Evolutionary conservation across 164 flowering plant genomes (phyloP).

Genomic region (Vitis labrusca): DNA sequence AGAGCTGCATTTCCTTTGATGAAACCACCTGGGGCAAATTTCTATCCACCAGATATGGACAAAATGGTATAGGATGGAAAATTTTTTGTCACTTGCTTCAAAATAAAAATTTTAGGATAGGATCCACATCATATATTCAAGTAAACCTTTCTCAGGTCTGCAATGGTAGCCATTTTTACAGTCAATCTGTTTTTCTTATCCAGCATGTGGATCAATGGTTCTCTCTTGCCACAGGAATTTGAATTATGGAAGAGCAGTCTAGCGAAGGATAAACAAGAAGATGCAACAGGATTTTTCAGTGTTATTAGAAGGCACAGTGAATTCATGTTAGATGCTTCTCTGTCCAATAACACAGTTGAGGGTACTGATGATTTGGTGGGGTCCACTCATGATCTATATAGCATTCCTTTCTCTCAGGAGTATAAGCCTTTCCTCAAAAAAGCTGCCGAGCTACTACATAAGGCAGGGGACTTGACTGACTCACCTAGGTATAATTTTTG

Average conservation of each 20-base stretch:
- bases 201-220: background rate
- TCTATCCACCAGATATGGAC: conserved; percentile 95
- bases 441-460: conserved; percentile 77
- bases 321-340: conserved; percentile 33
- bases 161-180: background rate
- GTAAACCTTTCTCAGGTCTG: background rate
- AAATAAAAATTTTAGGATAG: background rate
- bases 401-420: conserved; percentile 68
- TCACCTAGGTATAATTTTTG: conserved; percentile 59
- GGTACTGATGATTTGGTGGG: conserved; percentile 13
- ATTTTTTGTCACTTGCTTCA: conserved; percentile 1
- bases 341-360: conserved; percentile 8
- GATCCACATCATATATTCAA: background rate
- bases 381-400: conserved; percentile 47
- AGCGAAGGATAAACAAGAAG: conserved; percentile 48
- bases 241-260: conserved; percentile 71
- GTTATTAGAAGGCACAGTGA: conserved; percentile 76
- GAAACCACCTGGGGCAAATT: conserved; percentile 91
- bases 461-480: conserved; percentile 75
- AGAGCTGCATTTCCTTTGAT: conserved; percentile 75
- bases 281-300: conserved; percentile 71
- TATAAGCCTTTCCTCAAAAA: conserved; percentile 51
- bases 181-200: background rate
- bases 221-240: conserved; percentile 63
- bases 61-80: conserved; percentile 52